These are phyloP conservation scores for Pseudogymnoascus pannorum DNA, from an alignment of 2,329 filamentous ascomycete species.

Conservation along the genomic window DNA sequence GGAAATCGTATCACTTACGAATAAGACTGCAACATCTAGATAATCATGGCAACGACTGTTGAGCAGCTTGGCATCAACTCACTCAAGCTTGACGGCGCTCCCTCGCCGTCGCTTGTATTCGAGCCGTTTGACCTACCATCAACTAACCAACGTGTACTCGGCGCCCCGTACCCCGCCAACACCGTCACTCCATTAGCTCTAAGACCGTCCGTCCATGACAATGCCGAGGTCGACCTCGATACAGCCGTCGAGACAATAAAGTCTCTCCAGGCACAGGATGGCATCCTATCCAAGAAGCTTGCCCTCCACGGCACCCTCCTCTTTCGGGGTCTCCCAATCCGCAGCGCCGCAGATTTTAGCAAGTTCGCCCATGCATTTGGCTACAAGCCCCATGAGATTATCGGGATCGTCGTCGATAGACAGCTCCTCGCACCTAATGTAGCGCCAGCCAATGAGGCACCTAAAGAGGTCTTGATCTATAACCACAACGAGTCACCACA, in stretches of 20 bases:
- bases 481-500: slow-evolving; percentile 45
- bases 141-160: slow-evolving; percentile 35
- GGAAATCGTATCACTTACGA: not conserved
- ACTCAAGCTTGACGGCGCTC: slow-evolving; percentile 20
- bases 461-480: slow-evolving; percentile 41
- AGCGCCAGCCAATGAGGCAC: slow-evolving; percentile 41
- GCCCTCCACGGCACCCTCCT: slow-evolving; percentile 39
- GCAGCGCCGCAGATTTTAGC: slow-evolving; percentile 39
- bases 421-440: slow-evolving; percentile 38
- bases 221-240: slow-evolving; percentile 27
- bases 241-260: slow-evolving; percentile 32
- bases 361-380: slow-evolving; percentile 43
- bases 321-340: slow-evolving; percentile 40
- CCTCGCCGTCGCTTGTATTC: slow-evolving; percentile 24
- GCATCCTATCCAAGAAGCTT: slow-evolving; percentile 34
- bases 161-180: slow-evolving; percentile 32
- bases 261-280: slow-evolving; percentile 29
- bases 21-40: not conserved
- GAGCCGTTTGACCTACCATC: slow-evolving; percentile 34
- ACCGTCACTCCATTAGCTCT: slow-evolving; percentile 36
- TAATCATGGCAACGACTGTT: slow-evolving; percentile 2
- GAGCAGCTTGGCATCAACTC: slow-evolving; percentile 7
- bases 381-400: slow-evolving; percentile 41
- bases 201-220: slow-evolving; percentile 25
- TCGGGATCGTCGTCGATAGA: slow-evolving; percentile 42